Percentiles rank a stretch among this genome's conserved stretches.
phyloP scores from a whole-genome alignment of 257 asterid species.

The Scutellaria minor region DNA sequence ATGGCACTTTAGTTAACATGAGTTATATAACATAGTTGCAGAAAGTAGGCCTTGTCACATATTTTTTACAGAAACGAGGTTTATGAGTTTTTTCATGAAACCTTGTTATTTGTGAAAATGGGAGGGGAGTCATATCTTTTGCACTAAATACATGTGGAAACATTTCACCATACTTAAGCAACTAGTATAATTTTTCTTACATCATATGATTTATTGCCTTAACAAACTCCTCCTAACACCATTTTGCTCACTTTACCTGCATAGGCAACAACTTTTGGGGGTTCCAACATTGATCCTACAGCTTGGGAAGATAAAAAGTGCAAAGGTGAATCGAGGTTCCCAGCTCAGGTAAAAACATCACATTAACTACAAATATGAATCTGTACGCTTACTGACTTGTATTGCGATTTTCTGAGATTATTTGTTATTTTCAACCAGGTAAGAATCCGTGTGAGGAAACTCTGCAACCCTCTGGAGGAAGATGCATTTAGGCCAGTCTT shows the following conservation, averaged over 20 bases:
- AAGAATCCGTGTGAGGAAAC: constrained; percentile 73
- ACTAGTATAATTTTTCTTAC: constrained; percentile 1
- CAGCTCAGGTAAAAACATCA: constrained; percentile 77
- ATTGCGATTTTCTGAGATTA: constrained; percentile 12
- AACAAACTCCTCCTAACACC: constrained; percentile 3
- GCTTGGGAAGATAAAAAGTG: constrained; percentile 99
- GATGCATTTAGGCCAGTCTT: constrained; percentile 94
- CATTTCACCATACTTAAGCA: constrained; percentile 4
- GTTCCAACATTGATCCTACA: constrained; percentile 95
- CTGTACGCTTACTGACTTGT: background rate
- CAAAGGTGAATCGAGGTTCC: constrained; percentile 97
- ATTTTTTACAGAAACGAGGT: background rate
- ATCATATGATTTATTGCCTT: background rate
- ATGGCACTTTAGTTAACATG: background rate
- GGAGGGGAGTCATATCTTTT: background rate
- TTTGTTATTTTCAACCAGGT: constrained; percentile 52
- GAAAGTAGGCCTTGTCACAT: background rate
- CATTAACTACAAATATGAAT: constrained; percentile 1
- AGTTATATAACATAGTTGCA: background rate
- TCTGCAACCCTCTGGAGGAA: constrained; percentile 89
- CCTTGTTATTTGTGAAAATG: background rate
- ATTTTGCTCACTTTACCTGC: constrained; percentile 8
- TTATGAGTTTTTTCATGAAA: background rate
- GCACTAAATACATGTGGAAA: background rate
- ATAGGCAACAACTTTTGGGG: constrained; percentile 90